Conservation (phyloP, 306 rosid genomes). For the Spatholobus suberectus region DNA sequence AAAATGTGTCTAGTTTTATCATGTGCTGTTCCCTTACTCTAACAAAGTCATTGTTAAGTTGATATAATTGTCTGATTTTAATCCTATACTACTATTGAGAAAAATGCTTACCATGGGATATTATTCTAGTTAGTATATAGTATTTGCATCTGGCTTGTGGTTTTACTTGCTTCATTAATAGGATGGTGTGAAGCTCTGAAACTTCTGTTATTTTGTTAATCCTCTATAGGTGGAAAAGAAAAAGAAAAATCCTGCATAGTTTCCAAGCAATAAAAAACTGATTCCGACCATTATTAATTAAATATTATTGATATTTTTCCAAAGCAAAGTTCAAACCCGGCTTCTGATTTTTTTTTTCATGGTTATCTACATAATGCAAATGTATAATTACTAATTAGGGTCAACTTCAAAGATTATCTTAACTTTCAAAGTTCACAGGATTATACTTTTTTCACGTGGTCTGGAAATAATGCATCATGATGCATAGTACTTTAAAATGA, state of each 20-base stretch:
- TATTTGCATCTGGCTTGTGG: conserved; percentile 9
- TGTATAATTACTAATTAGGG: not conserved
- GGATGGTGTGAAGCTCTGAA: conserved; percentile 21
- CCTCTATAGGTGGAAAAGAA: conserved; percentile 24
- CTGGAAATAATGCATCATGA: not conserved
- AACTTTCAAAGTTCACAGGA: not conserved
- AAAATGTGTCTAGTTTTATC: conserved; percentile 20
- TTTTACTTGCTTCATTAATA: not conserved
- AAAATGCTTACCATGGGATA: conserved; percentile 14
- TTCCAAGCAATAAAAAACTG: not conserved
- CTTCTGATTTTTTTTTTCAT: not conserved
- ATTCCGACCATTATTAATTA: not conserved
- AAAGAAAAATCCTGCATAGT: not conserved
- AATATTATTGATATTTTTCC: not conserved
- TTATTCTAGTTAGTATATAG: not conserved
- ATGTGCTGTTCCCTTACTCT: conserved; percentile 9
- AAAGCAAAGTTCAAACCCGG: not conserved
- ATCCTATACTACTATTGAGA: not conserved
- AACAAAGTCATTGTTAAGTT: conserved; percentile 2
- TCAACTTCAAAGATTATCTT: conserved; percentile 4
- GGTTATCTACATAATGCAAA: not conserved
- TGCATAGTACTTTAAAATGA: not conserved
- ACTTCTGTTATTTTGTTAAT: conserved; percentile 30
- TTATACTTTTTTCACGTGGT: not conserved
- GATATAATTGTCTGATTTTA: not conserved